Conservation (phyloP, 129 eudicot genomes). For the Flaveria brownii region DNA sequence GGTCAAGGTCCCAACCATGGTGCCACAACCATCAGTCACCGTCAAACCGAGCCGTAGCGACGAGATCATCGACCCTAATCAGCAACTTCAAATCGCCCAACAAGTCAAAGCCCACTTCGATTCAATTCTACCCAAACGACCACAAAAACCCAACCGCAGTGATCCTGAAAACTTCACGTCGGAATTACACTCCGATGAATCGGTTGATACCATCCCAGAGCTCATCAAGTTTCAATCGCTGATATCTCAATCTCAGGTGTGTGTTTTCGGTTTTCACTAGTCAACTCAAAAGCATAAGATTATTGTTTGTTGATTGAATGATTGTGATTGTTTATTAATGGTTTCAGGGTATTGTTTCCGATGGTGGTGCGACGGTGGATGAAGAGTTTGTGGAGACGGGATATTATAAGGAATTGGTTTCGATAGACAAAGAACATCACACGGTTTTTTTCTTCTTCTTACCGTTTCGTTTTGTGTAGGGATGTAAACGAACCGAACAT, state of each 20-base stretch:
- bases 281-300: too few relatives aligned
- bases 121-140: slow-evolving; percentile 62
- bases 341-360: slow-evolving; percentile 33
- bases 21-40: slow-evolving; percentile 18
- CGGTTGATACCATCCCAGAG: slow-evolving; percentile 41
- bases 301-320: too few relatives aligned
- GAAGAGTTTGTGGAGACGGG: slow-evolving; percentile 65
- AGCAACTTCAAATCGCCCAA: slow-evolving; percentile 48
- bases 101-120: slow-evolving; percentile 53
- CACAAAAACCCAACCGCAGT: slow-evolving; percentile 61
- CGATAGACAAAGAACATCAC: slow-evolving; percentile 63
- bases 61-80: slow-evolving; percentile 47
- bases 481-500: too few relatives aligned
- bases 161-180: slow-evolving; percentile 50
- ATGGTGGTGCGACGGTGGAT: slow-evolving; percentile 19
- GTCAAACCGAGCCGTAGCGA: slow-evolving; percentile 74
- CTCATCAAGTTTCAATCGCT: slow-evolving; percentile 54
- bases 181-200: slow-evolving; percentile 12
- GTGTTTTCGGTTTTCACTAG: slow-evolving; percentile 8
- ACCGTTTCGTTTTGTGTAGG: too few relatives aligned
- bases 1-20: slow-evolving; percentile 22
- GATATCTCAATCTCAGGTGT: slow-evolving; percentile 43
- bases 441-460: slow-evolving; percentile 29
- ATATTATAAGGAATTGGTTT: slow-evolving; percentile 53
- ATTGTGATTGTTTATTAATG: too few relatives aligned